phyloP scores from a whole-genome alignment of 345 rosid species.

The Hibiscus tridactylites region DNA sequence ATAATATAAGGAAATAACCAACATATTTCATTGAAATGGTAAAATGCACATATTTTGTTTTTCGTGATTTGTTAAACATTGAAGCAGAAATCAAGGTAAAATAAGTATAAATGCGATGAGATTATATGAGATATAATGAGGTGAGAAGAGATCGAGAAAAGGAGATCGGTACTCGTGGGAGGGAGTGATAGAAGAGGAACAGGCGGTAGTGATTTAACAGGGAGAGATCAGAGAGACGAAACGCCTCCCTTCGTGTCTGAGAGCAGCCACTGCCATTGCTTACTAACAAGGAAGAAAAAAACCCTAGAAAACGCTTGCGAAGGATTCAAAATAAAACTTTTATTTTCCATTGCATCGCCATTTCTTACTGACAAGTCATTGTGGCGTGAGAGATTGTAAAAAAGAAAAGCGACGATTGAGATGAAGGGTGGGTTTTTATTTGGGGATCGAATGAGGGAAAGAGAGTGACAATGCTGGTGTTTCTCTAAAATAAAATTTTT shows the following conservation, averaged over 20 bases:
- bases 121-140: neutral
- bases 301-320: slow-evolving; percentile 11
- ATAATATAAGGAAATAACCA: neutral
- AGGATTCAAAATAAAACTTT: too few relatives aligned
- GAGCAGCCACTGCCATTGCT: slow-evolving; percentile 60
- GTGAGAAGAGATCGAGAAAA: neutral
- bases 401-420: too few relatives aligned
- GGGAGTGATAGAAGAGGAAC: slow-evolving; percentile 27
- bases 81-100: neutral
- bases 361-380: too few relatives aligned
- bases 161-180: slow-evolving; percentile 29
- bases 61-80: neutral
- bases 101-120: neutral
- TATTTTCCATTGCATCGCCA: too few relatives aligned
- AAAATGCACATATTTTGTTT: neutral
- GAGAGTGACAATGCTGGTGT: too few relatives aligned
- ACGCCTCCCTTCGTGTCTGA: slow-evolving; percentile 77
- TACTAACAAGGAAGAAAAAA: slow-evolving; percentile 3
- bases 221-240: slow-evolving; percentile 48
- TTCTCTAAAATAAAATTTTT: too few relatives aligned
- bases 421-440: too few relatives aligned
- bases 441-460: too few relatives aligned
- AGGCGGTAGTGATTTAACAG: slow-evolving; percentile 44
- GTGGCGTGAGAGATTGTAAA: too few relatives aligned
- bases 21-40: too few relatives aligned